Evolutionary conservation across 1,284 basidiomycete species (phyloP), one percentile per base, ranked within the genome.

Genomic region (Cryptococcus sp.): DNA sequence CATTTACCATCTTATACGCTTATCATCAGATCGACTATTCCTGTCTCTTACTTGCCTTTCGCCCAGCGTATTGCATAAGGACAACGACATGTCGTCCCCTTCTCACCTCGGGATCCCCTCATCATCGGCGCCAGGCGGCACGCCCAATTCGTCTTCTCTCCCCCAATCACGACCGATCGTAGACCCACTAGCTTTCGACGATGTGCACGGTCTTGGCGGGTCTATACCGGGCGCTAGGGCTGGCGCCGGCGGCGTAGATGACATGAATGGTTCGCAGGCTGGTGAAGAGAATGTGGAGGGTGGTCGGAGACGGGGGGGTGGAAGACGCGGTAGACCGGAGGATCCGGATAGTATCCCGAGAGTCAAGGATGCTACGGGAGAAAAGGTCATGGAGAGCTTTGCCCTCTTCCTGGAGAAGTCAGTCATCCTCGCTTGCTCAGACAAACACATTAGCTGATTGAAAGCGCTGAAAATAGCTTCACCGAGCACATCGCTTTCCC

Each of bases 341-440:
- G 69, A 72, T 47, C 83, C 83, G 55, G 84, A 81, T 5, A 86
- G 91, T 66, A 85, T 94, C 1, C 90, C 92, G 1, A 81, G 91
- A 50, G 93, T 98, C 1, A 88, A 88, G 66, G 95, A 98, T 78
- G 86, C 88, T 42, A 92, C 95, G 15, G 93, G 93, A 52, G 93
- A 97, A 78, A 90, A 89, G 68, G 90, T 98, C 3, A 86, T 88
- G 60, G 90, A 93, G 71, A 88, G 88, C 66, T 97, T 98, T 72
- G 88, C 90, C 73, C 85, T 85, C 5, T 98, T 99, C 78, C 79
- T 99, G 54, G 90, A 92, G 80, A 88, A 85, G 92, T 96, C 75
- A 69, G 90, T 72, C 13, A 11, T 15, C 4, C n/a, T n/a, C n/a
- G 45, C 45, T 10, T 8, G 45, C 11, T 8, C 45, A n/a, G 45